Evolutionary conservation across 495 filamentous ascomycete genomes (phyloP), one percentile per base, ranked within the genome.

Genomic region (Thermothielavioides terrestris): DNA sequence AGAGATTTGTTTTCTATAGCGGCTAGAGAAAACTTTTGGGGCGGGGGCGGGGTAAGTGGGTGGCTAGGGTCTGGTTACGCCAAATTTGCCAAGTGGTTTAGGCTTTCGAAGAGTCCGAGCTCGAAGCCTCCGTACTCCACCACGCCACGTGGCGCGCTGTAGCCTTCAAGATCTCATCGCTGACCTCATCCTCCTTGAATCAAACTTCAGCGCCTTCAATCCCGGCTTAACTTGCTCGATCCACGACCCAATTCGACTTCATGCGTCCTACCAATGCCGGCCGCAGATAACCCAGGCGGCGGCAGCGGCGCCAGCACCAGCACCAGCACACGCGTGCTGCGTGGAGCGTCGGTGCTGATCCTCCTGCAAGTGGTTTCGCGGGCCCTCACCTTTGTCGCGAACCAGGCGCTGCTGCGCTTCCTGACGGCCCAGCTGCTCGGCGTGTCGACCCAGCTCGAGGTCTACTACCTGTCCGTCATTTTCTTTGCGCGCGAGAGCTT

Each of bases 401-500:
- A 97, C 72, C 89, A 97, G 65, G 45, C 92, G 40, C 80, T 96
- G 10, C 73, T 99, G 4, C 88, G 89, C 31, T 88, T 82, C 58
- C 70, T 97, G 18, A 91, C 89, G 0, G 90, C 92, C 0, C 77
- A 84, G 35, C 73, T 89, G 0, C 75, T 97, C 1, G 92, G 89
- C 4, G 74, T 92, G 23, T 85, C 89, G 1, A 80, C 88, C 3
- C 94, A 95, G 62, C 77, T 97, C 4, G 92, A 99, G 52, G 78
- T 97, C 2, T 95, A 86, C 65, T 87, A 87, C 49, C 82, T 90
- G 25, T 84, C 87, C 2, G 82, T 94, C 10, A 73, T 97, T 2
- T 95, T 89, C 63, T 97, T 97, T 55, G 86, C 92, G 0, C 76
- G 92, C 26, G 92, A 99, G 67, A 87, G 83, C 46, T 69, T 97